These are phyloP conservation scores for Rhododendron mucronatum DNA, from an alignment of 148 eudicot species.

Conservation along the genomic window DNA sequence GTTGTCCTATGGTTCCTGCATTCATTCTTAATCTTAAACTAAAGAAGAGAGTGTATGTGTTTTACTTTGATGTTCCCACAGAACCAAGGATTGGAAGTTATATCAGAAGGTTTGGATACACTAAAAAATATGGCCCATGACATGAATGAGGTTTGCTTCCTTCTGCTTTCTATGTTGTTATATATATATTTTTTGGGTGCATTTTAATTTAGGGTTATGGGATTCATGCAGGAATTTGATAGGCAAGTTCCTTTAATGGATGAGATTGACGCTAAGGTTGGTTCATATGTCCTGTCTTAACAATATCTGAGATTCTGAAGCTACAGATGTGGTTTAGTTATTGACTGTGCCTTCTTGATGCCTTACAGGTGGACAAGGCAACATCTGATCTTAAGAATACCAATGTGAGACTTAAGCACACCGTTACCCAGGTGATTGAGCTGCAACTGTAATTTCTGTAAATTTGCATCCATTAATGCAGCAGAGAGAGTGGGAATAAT, in stretches of 20 bases:
- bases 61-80: conserved; percentile 25
- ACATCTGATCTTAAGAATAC: conserved; percentile 91
- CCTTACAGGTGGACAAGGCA: conserved; percentile 79
- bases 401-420: conserved; percentile 93
- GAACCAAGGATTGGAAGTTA: conserved; percentile 96
- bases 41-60: neutral
- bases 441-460: neutral
- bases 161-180: conserved; percentile 11
- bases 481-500: neutral
- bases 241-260: conserved; percentile 98
- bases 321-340: neutral
- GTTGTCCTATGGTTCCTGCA: conserved; percentile 5
- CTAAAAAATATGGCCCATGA: conserved; percentile 92
- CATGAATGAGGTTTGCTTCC: conserved; percentile 88
- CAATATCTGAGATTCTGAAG: neutral
- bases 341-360: neutral
- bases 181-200: neutral
- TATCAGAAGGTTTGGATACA: conserved; percentile 93
- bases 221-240: conserved; percentile 68
- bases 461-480: neutral
- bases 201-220: neutral
- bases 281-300: conserved; percentile 13
- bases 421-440: conserved; percentile 73
- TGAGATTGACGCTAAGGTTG: conserved; percentile 93
- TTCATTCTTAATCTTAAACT: neutral